Base-by-base conservation (phyloP, 2,329 filamentous ascomycete species). In the Phialocephala sp. region DNA sequence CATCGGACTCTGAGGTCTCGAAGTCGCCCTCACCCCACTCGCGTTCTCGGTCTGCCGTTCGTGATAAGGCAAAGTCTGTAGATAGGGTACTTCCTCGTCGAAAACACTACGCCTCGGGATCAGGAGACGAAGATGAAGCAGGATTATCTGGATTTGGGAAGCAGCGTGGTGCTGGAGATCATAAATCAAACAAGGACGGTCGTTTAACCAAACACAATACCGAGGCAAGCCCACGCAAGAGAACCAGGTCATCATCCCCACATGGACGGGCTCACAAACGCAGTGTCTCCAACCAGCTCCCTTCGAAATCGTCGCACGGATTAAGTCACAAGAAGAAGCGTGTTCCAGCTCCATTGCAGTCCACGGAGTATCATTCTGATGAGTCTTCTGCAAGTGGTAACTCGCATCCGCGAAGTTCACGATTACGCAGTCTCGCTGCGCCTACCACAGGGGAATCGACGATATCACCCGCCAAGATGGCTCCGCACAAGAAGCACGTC, bases 401-500 rank as follows among this genome's bases (percentile, higher is more conserved):
- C 70, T 85, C 86, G 11, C 84, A 86, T 66, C 83, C 85, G 66
- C 84, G 86, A 66, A 85, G 82, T 70, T 85, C 86, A 52, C 87
- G 86, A 68, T 73, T 87, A 60, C 84, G 85, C 56, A 84, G 81
- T 69, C 77, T 88, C 20, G 81, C 83, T 47, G 85, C 85, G 0
- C 84, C 86, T 8, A 80, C 82, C 12, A 83, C 85, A 3, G 81
- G 86, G 70, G 84, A 89, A 66, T 81, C 87, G 72, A 81, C 86
- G 72, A 83, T 89, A 71, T 88, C 92, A 59, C 84, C 91, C 65
- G 85, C 88, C 72, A 89, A 91, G 72, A 87, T 92, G 77, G 81
- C 80, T 0, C 87, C 87, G 1, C 91, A 92, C 76, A 96, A 94
- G 77, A 94, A 95, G 72, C 91, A 94, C 74, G 88, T 94, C 24